These are phyloP conservation scores for Xylariaceae sp. DNA, from an alignment of 2,329 filamentous ascomycete genomes.

Conservation along the genomic window DNA sequence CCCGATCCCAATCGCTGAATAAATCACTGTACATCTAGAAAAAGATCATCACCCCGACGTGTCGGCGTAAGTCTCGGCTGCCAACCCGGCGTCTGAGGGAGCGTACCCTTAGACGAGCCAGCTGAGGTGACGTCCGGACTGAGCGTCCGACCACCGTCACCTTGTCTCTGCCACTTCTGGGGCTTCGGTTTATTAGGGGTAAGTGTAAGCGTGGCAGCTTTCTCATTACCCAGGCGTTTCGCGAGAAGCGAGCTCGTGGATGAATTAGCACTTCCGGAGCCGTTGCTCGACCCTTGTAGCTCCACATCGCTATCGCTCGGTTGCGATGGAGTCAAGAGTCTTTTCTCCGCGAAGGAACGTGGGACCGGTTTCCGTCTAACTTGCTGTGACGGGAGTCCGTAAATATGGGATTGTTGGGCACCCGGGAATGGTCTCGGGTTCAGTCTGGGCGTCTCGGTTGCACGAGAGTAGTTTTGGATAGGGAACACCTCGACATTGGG, in stretches of 20 bases:
- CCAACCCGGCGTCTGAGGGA: slow-evolving; percentile 52
- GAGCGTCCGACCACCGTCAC: slow-evolving; percentile 14
- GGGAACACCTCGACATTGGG: slow-evolving; percentile 22
- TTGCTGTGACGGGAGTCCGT: slow-evolving; percentile 11
- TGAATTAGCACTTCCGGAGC: slow-evolving; percentile 28
- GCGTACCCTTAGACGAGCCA: slow-evolving; percentile 21
- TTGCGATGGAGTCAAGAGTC: slow-evolving; percentile 18
- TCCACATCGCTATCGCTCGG: slow-evolving; percentile 20
- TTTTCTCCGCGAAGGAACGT: slow-evolving; percentile 12
- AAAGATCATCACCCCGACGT: slow-evolving; percentile 60
- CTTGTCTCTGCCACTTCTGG: slow-evolving; percentile 27
- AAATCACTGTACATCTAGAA: slow-evolving; percentile 47
- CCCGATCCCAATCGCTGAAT: neutral
- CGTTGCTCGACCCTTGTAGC: slow-evolving; percentile 25
- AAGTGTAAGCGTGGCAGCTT: slow-evolving; percentile 43
- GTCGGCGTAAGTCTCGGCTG: slow-evolving; percentile 62
- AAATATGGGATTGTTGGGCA: slow-evolving; percentile 1
- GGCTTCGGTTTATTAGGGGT: slow-evolving; percentile 25
- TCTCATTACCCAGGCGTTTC: slow-evolving; percentile 47
- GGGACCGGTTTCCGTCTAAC: slow-evolving; percentile 11
- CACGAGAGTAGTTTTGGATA: slow-evolving; percentile 3
- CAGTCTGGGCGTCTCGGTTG: neutral
- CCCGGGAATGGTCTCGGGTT: neutral
- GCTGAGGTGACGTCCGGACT: slow-evolving; percentile 22
- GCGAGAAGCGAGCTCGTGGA: slow-evolving; percentile 43